Conservation (phyloP, 441 rosid genomes). For the Kokia cookei region DNA sequence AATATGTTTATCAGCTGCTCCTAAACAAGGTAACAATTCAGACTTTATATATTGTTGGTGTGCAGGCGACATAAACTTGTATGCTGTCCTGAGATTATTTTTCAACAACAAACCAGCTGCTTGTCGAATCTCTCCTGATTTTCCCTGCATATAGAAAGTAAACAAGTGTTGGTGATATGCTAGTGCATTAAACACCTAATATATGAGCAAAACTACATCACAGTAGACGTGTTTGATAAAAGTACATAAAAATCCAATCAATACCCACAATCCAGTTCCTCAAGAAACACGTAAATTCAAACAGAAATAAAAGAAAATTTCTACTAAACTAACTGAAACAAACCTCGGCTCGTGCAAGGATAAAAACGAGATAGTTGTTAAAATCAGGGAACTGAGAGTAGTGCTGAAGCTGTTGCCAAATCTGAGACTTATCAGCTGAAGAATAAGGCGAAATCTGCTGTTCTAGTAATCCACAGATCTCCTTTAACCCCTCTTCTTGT, state of each 20-base stretch:
- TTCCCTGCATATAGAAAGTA: conserved; percentile 46
- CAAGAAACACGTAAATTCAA: not conserved
- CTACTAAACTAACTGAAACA: not conserved
- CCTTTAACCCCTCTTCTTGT: conserved; percentile 68
- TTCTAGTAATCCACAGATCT: conserved; percentile 81
- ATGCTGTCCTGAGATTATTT: conserved; percentile 82
- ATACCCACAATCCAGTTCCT: conserved; percentile 1
- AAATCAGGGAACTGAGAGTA: conserved; percentile 94
- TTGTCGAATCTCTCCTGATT: conserved; percentile 88
- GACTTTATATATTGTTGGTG: conserved; percentile 74
- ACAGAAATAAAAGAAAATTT: not conserved
- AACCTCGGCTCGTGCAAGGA: conserved; percentile 88
- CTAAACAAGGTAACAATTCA: conserved; percentile 85
- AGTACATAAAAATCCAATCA: not conserved
- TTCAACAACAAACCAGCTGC: conserved; percentile 97
- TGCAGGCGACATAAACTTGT: conserved; percentile 52
- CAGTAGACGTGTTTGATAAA: not conserved
- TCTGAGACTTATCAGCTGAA: conserved; percentile 86
- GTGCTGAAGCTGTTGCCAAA: conserved; percentile 91
- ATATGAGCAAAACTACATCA: not conserved
- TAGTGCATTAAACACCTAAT: not conserved
- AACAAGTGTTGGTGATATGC: not conserved
- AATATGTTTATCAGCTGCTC: conserved; percentile 83
- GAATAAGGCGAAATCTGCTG: conserved; percentile 93
- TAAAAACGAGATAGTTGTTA: conserved; percentile 92